phyloP scores from a whole-genome alignment of 371 early-diverging fungal genomes.

The Mucor velutinosus region DNA sequence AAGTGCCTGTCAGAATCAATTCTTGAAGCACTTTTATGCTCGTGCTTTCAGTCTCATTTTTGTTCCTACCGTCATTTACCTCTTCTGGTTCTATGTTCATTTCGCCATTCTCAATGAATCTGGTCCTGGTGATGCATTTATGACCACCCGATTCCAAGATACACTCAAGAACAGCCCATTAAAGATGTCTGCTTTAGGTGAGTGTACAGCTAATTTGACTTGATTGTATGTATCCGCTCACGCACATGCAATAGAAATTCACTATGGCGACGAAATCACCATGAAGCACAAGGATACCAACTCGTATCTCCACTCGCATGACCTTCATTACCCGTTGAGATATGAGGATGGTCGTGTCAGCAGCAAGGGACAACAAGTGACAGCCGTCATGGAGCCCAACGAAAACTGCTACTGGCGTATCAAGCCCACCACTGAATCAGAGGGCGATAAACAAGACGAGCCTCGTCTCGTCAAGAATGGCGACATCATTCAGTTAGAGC shows the following conservation, averaged over 20 bases:
- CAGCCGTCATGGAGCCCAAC: conserved; percentile 72
- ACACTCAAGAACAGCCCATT: conserved; percentile 83
- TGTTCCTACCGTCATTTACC: conserved; percentile 77
- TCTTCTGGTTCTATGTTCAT: conserved; percentile 81
- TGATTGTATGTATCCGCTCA: not conserved
- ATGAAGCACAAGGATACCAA: conserved; percentile 78
- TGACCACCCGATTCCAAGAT: conserved; percentile 89
- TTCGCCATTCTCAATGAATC: conserved; percentile 72
- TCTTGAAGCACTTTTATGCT: conserved; percentile 68
- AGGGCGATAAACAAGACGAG: conserved; percentile 19
- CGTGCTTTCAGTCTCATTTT: conserved; percentile 74
- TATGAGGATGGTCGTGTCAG: conserved; percentile 94
- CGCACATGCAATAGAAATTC: conserved; percentile 54
- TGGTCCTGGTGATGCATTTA: conserved; percentile 95
- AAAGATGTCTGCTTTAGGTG: conserved; percentile 53
- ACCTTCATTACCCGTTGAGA: conserved; percentile 81
- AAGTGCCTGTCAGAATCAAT: conserved; percentile 50
- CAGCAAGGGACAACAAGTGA: conserved; percentile 94
- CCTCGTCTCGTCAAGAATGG: conserved; percentile 51
- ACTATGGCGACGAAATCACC: conserved; percentile 81
- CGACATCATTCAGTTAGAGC: conserved; percentile 74
- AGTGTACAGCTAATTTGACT: not conserved
- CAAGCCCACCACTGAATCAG: conserved; percentile 51
- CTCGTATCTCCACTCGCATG: conserved; percentile 85
- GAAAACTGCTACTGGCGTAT: conserved; percentile 87